These are phyloP conservation scores for Nyctanthes arbortristis DNA, from an alignment of 257 asterid genomes.

Conservation along the genomic window DNA sequence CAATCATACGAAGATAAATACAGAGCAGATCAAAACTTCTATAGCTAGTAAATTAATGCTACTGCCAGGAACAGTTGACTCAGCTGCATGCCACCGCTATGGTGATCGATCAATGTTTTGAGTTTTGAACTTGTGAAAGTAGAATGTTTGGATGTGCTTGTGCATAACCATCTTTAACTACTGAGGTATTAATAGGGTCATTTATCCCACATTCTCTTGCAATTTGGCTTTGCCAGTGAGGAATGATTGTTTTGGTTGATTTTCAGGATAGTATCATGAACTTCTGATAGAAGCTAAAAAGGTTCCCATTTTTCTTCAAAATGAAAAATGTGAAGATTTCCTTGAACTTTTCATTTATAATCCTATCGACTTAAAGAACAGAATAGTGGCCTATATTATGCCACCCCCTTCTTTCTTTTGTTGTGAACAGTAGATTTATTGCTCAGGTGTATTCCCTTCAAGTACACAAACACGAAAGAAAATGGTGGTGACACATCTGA, in stretches of 20 bases:
- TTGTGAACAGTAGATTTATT: conserved; percentile 14
- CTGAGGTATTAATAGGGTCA: neutral
- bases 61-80: too few relatives aligned
- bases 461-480: conserved; percentile 29
- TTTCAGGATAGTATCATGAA: neutral
- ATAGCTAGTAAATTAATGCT: neutral
- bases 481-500: conserved; percentile 31
- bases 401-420: too few relatives aligned
- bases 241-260: neutral
- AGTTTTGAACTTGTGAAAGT: neutral
- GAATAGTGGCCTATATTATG: neutral
- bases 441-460: conserved; percentile 53
- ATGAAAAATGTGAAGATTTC: neutral
- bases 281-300: neutral
- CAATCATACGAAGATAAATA: neutral
- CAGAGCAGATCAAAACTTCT: neutral
- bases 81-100: neutral
- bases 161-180: neutral
- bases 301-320: neutral
- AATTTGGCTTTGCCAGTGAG: neutral
- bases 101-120: neutral
- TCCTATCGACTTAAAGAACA: neutral
- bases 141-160: neutral
- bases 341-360: neutral
- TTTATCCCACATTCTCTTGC: neutral